phyloP scores from a whole-genome alignment of 176 grass and related monocot species.

The Ensete glaucum region DNA sequence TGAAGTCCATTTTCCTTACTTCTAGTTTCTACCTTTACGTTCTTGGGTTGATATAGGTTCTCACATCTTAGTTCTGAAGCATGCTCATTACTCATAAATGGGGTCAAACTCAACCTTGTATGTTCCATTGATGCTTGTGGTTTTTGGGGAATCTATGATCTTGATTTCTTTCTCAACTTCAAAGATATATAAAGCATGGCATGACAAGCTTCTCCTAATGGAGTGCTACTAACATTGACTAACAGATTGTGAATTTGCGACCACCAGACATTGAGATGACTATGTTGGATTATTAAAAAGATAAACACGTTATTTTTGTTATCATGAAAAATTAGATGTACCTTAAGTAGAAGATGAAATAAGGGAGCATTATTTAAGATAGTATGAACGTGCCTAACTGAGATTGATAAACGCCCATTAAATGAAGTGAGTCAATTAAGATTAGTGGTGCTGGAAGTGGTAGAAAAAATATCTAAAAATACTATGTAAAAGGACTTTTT shows the following conservation, averaged over 20 bases:
- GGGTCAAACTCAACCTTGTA: not conserved
- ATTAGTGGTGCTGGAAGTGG: not conserved
- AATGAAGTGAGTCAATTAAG: not conserved
- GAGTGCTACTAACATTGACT: not conserved
- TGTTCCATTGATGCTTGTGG: too few relatives aligned
- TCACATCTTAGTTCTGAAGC: not conserved
- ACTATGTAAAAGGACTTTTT: not conserved
- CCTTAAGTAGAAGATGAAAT: not conserved
- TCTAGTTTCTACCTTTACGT: not conserved
- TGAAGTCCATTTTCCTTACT: not conserved
- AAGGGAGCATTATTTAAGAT: not conserved
- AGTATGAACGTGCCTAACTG: not conserved
- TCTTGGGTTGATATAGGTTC: not conserved
- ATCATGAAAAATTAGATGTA: not conserved
- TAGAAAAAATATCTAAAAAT: not conserved
- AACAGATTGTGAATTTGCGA: not conserved
- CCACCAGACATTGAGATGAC: not conserved
- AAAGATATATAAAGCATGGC: not conserved
- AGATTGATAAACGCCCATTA: not conserved
- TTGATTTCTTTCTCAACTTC: too few relatives aligned
- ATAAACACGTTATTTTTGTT: not conserved
- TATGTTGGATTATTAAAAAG: not conserved
- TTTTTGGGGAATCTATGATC: too few relatives aligned
- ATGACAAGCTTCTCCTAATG: not conserved
- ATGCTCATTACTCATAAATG: not conserved